phyloP scores from a whole-genome alignment of 306 rosid species.

The Lupinus albus region DNA sequence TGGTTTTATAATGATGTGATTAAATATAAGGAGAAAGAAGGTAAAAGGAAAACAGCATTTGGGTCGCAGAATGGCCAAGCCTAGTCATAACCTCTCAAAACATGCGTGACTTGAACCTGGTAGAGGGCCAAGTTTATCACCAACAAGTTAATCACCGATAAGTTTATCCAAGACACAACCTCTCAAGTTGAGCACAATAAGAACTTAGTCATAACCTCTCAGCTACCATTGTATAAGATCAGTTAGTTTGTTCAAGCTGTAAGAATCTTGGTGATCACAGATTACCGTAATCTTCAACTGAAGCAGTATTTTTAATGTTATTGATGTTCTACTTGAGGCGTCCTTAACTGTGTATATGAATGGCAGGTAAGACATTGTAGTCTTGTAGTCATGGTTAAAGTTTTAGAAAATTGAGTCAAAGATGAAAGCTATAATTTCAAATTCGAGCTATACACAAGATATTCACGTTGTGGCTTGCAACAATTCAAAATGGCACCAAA shows the following conservation, averaged over 20 bases:
- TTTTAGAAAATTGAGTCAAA: background rate
- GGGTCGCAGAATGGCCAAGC: too few species aligned
- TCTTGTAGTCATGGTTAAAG: background rate
- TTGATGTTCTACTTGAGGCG: background rate
- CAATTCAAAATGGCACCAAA: too few species aligned
- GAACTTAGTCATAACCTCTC: background rate
- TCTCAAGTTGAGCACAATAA: background rate
- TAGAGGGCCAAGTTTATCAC: background rate
- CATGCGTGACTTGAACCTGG: too few species aligned
- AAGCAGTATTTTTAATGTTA: constrained; percentile 9
- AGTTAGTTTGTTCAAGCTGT: constrained; percentile 20
- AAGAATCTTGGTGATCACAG: constrained; percentile 11
- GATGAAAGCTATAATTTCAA: constrained; percentile 12
- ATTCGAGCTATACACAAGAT: too few species aligned
- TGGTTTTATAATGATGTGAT: too few species aligned
- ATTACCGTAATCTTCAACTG: constrained; percentile 3
- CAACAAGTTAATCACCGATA: background rate
- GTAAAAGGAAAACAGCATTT: too few species aligned
- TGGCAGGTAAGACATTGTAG: background rate
- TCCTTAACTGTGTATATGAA: background rate
- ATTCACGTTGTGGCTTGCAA: too few species aligned
- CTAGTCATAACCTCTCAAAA: too few species aligned
- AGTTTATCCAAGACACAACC: too few species aligned
- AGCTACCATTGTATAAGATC: constrained; percentile 7
- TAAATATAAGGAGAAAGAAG: too few species aligned